Evolutionary conservation across 208 protist genomes (phyloP).

Genomic region (Wallacemonas collosoma): DNA sequence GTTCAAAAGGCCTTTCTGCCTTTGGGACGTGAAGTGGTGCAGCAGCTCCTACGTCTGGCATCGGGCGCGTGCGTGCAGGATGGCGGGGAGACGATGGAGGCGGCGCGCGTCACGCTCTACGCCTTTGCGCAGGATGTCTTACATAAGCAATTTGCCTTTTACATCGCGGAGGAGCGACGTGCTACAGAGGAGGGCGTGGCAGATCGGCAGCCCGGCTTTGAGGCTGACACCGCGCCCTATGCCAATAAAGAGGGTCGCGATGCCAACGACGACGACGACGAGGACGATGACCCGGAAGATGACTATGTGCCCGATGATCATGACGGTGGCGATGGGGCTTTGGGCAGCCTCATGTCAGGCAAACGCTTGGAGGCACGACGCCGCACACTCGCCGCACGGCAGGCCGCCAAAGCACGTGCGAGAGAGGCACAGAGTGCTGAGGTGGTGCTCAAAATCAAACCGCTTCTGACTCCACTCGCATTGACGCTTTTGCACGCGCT

Average conservation of each 20-base stretch:
- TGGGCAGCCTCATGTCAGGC: constrained; percentile 9
- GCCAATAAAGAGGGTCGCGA: background rate
- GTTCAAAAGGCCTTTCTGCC: constrained; percentile 48
- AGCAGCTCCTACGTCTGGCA: constrained; percentile 16
- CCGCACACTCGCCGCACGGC: background rate
- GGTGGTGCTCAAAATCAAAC: constrained; percentile 22
- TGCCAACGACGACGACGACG: constrained; percentile 6
- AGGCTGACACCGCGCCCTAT: too few species aligned
- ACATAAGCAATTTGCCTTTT: constrained; percentile 82
- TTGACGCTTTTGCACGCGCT: constrained; percentile 61
- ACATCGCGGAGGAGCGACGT: constrained; percentile 63
- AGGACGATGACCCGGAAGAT: constrained; percentile 24
- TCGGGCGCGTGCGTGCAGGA: background rate
- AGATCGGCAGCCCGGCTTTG: too few species aligned
- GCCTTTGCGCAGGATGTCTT: constrained; percentile 85
- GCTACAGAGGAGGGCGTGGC: constrained; percentile 28
- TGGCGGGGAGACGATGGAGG: background rate
- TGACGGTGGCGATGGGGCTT: constrained; percentile 8
- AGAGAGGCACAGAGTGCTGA: background rate
- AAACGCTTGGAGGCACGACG: background rate
- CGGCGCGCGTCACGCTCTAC: constrained; percentile 47
- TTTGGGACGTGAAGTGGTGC: constrained; percentile 29
- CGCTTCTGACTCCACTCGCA: constrained; percentile 57
- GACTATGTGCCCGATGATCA: constrained; percentile 34
- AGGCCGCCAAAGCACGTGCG: background rate